Conservation (phyloP, 139 green algal species). For the Chlamydomonas applanata region DNA sequence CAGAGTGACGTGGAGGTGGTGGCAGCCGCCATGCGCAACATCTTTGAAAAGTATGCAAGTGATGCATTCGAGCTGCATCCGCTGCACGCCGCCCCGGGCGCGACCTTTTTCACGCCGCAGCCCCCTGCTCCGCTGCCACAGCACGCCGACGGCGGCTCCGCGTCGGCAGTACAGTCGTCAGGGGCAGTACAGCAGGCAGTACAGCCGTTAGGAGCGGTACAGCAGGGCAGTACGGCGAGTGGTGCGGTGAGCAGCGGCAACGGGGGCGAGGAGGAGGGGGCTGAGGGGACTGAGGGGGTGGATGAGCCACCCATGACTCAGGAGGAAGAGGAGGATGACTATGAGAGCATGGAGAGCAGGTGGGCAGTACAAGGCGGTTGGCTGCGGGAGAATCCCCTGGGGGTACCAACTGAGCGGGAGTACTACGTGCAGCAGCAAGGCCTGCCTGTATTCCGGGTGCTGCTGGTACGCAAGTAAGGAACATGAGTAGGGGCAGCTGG, state of each 20-base stretch:
- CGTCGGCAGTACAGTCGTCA: too few species aligned
- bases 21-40: constrained; percentile 50
- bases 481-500: too few species aligned
- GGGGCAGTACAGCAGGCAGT: too few species aligned
- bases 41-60: constrained; percentile 47
- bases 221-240: too few species aligned
- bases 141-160: too few species aligned
- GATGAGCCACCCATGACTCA: too few species aligned
- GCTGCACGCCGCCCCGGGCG: constrained; percentile 12
- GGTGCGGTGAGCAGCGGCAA: too few species aligned
- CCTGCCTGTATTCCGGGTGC: constrained; percentile 38
- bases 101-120: too few species aligned
- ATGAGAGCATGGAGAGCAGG: constrained; percentile 14
- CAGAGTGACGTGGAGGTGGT: constrained; percentile 72
- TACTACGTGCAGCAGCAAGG: constrained; percentile 39
- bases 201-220: too few species aligned
- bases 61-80: constrained; percentile 39
- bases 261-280: too few species aligned
- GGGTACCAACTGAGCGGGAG: constrained; percentile 74
- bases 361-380: constrained; percentile 51
- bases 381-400: constrained; percentile 69
- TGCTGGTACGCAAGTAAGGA: constrained; percentile 25
- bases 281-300: too few species aligned
- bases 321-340: constrained; percentile 10
- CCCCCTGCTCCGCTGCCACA: too few species aligned